These are phyloP conservation scores for Gliomastix tumulicola DNA, from an alignment of 2,329 filamentous ascomycete species.

Conservation along the genomic window DNA sequence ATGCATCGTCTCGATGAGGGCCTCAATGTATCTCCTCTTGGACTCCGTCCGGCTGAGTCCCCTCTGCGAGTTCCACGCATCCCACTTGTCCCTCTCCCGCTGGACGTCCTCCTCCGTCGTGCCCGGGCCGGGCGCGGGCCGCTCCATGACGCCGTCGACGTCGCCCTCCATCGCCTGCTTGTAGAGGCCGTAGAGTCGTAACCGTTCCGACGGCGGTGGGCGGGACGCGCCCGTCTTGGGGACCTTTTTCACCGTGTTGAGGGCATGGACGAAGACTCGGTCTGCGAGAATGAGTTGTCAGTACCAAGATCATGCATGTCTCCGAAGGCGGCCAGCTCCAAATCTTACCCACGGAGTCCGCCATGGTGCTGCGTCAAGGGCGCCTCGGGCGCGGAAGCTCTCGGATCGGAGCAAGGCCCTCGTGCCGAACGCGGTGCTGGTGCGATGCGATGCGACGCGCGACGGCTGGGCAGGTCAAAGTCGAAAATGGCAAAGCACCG, in stretches of 20 bases:
- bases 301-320: too few species aligned
- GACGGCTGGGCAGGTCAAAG: too few species aligned
- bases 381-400: background rate
- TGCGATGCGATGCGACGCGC: too few species aligned
- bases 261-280: conserved; percentile 96
- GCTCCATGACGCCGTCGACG: conserved; percentile 87
- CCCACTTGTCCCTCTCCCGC: conserved; percentile 68
- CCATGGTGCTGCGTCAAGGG: conserved; percentile 24
- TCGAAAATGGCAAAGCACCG: too few species aligned
- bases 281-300: conserved; percentile 44
- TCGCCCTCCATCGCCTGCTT: conserved; percentile 99
- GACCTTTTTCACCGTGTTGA: conserved; percentile 98
- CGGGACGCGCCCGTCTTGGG: conserved; percentile 86
- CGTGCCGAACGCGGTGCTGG: too few species aligned
- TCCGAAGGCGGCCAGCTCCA: background rate
- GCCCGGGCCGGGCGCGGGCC: conserved; percentile 51
- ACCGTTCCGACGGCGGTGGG: conserved; percentile 75
- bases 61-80: conserved; percentile 88
- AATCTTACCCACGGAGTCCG: conserved; percentile 28
- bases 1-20: conserved; percentile 95
- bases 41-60: conserved; percentile 83
- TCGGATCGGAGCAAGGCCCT: too few species aligned
- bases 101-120: conserved; percentile 45
- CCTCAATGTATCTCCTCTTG: conserved; percentile 89
- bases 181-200: conserved; percentile 95